Base-by-base conservation (phyloP, 2,329 filamentous ascomycete genomes). In the Aspergillus hortae region DNA sequence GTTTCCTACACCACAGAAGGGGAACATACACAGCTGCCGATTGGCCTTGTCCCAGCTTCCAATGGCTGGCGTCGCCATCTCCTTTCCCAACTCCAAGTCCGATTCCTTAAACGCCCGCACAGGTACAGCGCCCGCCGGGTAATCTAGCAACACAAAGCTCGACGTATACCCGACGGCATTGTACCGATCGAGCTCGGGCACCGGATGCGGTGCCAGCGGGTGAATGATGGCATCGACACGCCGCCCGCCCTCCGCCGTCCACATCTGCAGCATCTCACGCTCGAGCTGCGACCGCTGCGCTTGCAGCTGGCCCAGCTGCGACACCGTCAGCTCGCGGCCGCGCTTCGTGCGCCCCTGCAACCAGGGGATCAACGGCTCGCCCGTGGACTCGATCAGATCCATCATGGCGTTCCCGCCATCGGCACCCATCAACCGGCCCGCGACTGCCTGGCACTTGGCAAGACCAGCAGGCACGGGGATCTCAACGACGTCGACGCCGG, bases 101-200 rank as follows among this genome's bases (percentile, higher is more conserved):
- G 59, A 62, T 48, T 75, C 68, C 0, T 54, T 63, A 46, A 85
- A 75, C 1, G 66, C 62, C 2, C 83, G 69, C 0, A 87, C 77
- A 0, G 84, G 84, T 1, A 87, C 56, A 0, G 66, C 68, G 0
- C 80, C 85, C 2, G 83, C 79, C 0, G 84, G 80, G 60, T 82
- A 84, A 62, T 88, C 84, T 19, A 87, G 66, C 49, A 87, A 60
- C 7, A 86, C 83, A 60, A 84, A 86, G 1, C 74, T 77, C 19
- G 75, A 80, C 1, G 83, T 86, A 61, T 87, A 87, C 51, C 82
- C 80, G 0, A 82, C 79, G 0, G 78, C 79, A 63, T 85, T 85
- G 68, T 82, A 87, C 2, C 77, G 72, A 68, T 88, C 85, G 49
- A 85, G 78, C 9, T 78, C 75, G 1, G 84, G 81, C 0, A 84